phyloP scores from a whole-genome alignment of 352 stramenopile genomes.

The Elongisporangium anandrum region DNA sequence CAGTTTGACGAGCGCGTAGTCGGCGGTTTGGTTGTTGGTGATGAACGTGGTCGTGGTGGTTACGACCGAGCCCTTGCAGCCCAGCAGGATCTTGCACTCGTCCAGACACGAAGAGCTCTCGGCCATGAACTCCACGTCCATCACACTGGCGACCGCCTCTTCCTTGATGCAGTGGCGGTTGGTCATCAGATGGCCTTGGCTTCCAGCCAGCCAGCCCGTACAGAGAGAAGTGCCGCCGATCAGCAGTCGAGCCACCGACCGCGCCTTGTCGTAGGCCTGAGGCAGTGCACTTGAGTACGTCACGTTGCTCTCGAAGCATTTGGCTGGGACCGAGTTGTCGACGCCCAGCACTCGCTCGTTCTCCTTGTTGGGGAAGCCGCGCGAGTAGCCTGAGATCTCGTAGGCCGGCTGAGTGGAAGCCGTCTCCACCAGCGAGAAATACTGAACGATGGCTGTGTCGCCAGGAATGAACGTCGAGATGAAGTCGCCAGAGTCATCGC shows the following conservation, averaged over 20 bases:
- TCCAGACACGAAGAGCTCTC: constrained; percentile 38
- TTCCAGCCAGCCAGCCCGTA: constrained; percentile 52
- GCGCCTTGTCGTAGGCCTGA: constrained; percentile 10
- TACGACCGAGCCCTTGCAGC: constrained; percentile 39
- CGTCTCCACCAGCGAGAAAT: constrained; percentile 17
- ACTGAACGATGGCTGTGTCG: constrained; percentile 36
- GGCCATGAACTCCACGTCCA: constrained; percentile 48
- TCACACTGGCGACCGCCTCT: constrained; percentile 16
- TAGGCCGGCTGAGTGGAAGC: constrained; percentile 7
- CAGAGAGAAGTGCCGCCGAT: constrained; percentile 22
- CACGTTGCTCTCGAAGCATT: constrained; percentile 17
- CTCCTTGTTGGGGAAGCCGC: constrained; percentile 11
- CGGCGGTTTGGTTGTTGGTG: constrained; percentile 37
- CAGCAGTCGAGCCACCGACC: constrained; percentile 22
- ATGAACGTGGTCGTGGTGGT: constrained; percentile 49
- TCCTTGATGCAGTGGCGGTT: constrained; percentile 61
- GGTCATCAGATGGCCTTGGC: constrained; percentile 57
- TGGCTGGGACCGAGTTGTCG: constrained; percentile 22
- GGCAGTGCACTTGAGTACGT: constrained; percentile 9
- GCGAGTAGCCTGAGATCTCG: constrained; percentile 15
- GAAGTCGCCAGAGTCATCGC: constrained; percentile 14
- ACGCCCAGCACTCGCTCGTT: constrained; percentile 19
- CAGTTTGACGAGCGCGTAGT: constrained; percentile 58
- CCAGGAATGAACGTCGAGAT: constrained; percentile 16
- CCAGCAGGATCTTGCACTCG: constrained; percentile 27